Evolutionary conservation across 345 rosid genomes (phyloP), one percentile per base, ranked within the genome.

Genomic region (Arabidopsis arenosa): DNA sequence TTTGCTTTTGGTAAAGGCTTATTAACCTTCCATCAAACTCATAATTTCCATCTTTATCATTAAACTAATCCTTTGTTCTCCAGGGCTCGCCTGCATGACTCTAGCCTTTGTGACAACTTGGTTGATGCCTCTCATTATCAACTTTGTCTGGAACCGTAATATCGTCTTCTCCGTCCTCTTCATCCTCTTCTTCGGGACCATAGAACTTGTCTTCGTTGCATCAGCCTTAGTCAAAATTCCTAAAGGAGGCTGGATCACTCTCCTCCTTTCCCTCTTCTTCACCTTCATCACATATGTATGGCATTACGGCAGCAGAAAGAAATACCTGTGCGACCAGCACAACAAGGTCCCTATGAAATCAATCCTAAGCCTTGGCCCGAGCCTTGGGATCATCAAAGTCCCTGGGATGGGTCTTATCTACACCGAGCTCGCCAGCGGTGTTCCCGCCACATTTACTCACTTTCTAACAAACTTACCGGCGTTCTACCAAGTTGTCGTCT

Each of bases 381-480:
- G 90, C 79, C 97, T 95, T 0, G 98, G 98, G 43, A 84, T 92
- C 36, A 84, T 95, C 60, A 86, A 92, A 78, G 87, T 90, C 71
- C 99, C 98, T 0, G 99, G 98, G 52, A 95, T 95, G 36, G 98
- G 98, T 60, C 93, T 95, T 47, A 80, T 95, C 79, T 95, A 86
- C 79, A 88, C 99, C 0, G 93, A 86, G 75, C 84, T 92, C 32
- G 93, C 90, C 11, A 86, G 80, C 23, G 96, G 98, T 18, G 82
- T 95, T 75, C 98, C 99, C 0, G 80, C 91, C 52, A 83, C 96
- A 4, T 89, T 95, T 83, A 83, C 91, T 66, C 93, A 88, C 74
- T 95, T 95, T 79, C 80, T 95, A 33, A 85, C 91, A 63, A 87
- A 92, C 81, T 80, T 92, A 63, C 99, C 98, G 0, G 96, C 96